Evolutionary conservation across 805 yeast species (phyloP), one percentile per base, ranked within the genome.

Genomic region (Wickerhamomyces subpelliculosus): DNA sequence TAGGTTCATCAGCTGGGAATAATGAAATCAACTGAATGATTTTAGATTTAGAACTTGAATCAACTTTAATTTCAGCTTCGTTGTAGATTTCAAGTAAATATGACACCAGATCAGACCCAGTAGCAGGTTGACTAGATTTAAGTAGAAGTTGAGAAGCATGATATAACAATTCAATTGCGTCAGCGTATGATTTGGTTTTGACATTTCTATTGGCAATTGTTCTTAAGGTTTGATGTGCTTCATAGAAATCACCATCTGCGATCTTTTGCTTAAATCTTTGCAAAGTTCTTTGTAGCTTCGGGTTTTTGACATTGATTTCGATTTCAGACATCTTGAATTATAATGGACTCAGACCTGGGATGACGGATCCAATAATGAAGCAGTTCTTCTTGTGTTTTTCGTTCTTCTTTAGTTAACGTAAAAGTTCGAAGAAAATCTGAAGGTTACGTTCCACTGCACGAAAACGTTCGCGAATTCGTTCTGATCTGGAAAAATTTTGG

Each of bases 171-270:
- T 84, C 88, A 36, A 77, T 70, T 9, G 97, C 95, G 28, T 82
- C 80, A 3, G 61, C 64, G 56, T 72, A 85, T 42, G 81, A 76
- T 43, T 77, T 76, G 19, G 78, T 56, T 45, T 84, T 76, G 31
- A 84, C 81, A 54, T 84, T 83, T 55, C 98, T 71, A 48, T 88
- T 88, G 30, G 85, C 84, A 38, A 90, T 84, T 6, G 97, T 87
- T 53, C 96, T 70, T 36, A 93, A 70, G 0, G 96, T 89, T 60
- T 93, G 97, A 58, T 90, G 96, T 0, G 97, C 97, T 57, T 93
- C 98, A 57, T 90, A 90, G 63, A 72, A 87, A 39, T 88, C 84
- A 3, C 85, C 86, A 35, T 72, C 72, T 36, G 72, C 74, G 45
- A 90, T 81, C 51, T 84, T 80, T 20, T 52, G 71, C 52, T 79